These are phyloP conservation scores for Euphorbia peplus DNA, from an alignment of 345 rosid genomes.

Conservation along the genomic window DNA sequence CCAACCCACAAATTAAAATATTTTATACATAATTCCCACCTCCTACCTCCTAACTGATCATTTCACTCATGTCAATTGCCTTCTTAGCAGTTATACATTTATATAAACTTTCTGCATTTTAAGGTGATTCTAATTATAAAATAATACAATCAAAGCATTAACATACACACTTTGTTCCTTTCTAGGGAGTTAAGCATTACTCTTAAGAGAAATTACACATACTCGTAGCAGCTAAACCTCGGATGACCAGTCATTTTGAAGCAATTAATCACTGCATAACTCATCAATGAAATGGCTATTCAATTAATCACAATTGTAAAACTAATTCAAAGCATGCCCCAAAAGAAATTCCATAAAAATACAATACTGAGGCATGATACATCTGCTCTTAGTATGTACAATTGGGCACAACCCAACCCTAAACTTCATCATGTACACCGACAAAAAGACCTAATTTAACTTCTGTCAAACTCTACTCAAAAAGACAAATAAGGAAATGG, in stretches of 20 bases:
- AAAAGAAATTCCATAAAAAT: neutral
- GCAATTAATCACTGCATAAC: neutral
- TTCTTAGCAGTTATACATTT: constrained; percentile 35
- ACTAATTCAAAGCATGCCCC: neutral
- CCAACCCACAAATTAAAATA: constrained; percentile 41
- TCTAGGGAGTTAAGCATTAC: neutral
- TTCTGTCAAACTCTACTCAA: constrained; percentile 14
- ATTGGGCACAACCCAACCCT: constrained; percentile 17
- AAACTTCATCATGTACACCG: constrained; percentile 5
- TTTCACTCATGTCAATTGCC: constrained; percentile 53
- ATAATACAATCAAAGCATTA: neutral
- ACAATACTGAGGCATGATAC: constrained; percentile 21
- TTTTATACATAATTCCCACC: constrained; percentile 26
- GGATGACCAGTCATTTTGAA: neutral
- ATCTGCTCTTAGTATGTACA: constrained; percentile 28
- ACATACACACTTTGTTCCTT: neutral
- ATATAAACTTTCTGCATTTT: constrained; percentile 13
- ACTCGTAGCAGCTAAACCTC: neutral
- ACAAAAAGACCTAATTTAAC: constrained; percentile 19
- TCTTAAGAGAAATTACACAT: no score
- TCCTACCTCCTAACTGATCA: constrained; percentile 59
- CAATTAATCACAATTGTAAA: neutral
- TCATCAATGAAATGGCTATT: neutral
- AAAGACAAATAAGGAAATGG: neutral
- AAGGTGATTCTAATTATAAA: neutral